Percentiles rank a stretch among this genome's conserved stretches.
These are phyloP conservation scores for Ottelia alismoides DNA, from an alignment of 106 monocot species.

Conservation along the genomic window DNA sequence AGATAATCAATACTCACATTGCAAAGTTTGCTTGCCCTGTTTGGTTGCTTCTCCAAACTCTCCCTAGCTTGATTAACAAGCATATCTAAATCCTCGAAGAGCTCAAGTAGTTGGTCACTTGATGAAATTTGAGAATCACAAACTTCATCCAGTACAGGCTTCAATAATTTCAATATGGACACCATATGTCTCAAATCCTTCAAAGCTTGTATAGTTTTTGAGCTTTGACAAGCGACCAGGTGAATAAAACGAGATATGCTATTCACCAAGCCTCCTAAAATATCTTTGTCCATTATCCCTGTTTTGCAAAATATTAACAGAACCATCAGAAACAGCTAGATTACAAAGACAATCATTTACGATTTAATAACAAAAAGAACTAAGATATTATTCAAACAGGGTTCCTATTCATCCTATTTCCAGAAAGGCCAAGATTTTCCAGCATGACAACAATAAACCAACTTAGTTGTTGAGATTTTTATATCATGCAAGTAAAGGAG, in stretches of 20 bases:
- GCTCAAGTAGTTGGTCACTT: slow-evolving; percentile 22
- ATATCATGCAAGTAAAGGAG: too few species aligned
- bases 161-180: slow-evolving; percentile 43
- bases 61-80: slow-evolving; percentile 49
- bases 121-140: slow-evolving; percentile 22
- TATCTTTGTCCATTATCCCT: slow-evolving; percentile 31
- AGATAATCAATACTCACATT: too few species aligned
- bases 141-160: slow-evolving; percentile 48
- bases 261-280: slow-evolving; percentile 41
- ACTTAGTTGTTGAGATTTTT: too few species aligned
- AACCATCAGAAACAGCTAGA: too few species aligned
- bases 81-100: slow-evolving; percentile 44
- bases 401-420: too few species aligned
- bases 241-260: slow-evolving; percentile 60
- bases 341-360: too few species aligned
- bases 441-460: too few species aligned
- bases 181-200: slow-evolving; percentile 41
- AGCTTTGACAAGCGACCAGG: slow-evolving; percentile 36
- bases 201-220: slow-evolving; percentile 16
- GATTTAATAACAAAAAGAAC: too few species aligned
- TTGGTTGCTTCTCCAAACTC: slow-evolving; percentile 45
- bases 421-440: too few species aligned
- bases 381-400: too few species aligned
- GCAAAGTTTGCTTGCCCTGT: slow-evolving; percentile 45
- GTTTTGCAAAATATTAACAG: too few species aligned